Evolutionary conservation across 1,139 yeast genomes (phyloP).

Genomic region (Nakaseomyces bracarensis): DNA sequence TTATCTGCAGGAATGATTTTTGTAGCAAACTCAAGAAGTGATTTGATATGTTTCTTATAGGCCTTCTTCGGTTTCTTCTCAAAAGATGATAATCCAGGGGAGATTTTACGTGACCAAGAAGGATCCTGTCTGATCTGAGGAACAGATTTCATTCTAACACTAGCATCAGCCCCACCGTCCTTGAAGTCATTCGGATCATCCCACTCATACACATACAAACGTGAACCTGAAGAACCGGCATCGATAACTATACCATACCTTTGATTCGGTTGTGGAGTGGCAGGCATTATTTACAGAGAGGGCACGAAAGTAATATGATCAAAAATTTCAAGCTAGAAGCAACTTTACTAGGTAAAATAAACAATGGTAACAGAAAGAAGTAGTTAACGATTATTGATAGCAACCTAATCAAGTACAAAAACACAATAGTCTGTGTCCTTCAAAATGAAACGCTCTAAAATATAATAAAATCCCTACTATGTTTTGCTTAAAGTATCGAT

Average conservation of each 20-base stretch:
- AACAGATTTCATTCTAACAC: conserved; percentile 40
- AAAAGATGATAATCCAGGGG: conserved; percentile 64
- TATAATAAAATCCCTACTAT: no score
- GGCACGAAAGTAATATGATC: no score
- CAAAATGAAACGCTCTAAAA: no score
- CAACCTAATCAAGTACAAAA: no score
- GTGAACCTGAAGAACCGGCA: conserved; percentile 76
- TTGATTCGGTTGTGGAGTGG: conserved; percentile 10
- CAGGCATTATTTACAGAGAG: neutral
- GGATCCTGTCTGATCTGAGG: conserved; percentile 54
- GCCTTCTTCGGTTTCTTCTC: conserved; percentile 42
- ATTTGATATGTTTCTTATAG: conserved; percentile 53
- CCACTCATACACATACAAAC: conserved; percentile 66
- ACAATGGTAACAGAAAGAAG: no score
- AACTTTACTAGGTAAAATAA: no score
- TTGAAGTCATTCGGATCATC: conserved; percentile 36
- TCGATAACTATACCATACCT: conserved; percentile 67
- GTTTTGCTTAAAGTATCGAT: no score
- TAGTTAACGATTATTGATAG: no score
- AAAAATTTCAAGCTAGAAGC: no score
- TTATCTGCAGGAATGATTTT: conserved; percentile 47
- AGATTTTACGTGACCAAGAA: conserved; percentile 52
- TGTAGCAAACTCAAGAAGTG: conserved; percentile 50
- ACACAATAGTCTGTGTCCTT: no score
- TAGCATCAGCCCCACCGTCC: conserved; percentile 20